Percentiles rank a stretch among this genome's conserved stretches.
Conservation (phyloP, 2,329 filamentous ascomycete genomes). For the Colletotrichum sp. region DNA sequence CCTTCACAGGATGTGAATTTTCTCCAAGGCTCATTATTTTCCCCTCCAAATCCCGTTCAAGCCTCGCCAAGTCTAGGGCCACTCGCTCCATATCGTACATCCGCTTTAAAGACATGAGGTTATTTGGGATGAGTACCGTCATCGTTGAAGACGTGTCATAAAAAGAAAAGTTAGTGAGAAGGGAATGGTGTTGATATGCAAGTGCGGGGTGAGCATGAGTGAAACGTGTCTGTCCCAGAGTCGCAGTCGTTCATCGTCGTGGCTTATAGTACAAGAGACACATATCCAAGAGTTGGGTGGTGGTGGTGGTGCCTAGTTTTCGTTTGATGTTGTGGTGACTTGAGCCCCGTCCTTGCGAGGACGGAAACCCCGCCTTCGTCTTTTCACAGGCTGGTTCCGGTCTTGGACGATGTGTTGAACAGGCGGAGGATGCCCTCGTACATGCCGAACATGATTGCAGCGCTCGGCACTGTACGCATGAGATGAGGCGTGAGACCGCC, state of each 20-base stretch:
- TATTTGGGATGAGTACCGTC: background rate
- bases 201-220: background rate
- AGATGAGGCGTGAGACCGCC: constrained; percentile 92
- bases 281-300: background rate
- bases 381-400: background rate
- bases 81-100: background rate
- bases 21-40: background rate
- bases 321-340: background rate
- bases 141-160: background rate
- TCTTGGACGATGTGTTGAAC: constrained; percentile 34
- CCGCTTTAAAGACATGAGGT: background rate
- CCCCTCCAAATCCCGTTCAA: background rate
- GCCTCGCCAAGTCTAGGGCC: background rate
- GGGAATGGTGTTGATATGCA: background rate
- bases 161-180: background rate
- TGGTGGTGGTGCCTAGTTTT: background rate
- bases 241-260: background rate
- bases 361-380: background rate
- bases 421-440: constrained; percentile 66
- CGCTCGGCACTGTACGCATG: constrained; percentile 87
- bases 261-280: background rate
- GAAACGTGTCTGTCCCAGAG: background rate
- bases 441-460: constrained; percentile 96
- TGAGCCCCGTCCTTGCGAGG: background rate
- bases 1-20: background rate